Conservation (phyloP, 352 stramenopile species). For the Phytophthora europaea region DNA sequence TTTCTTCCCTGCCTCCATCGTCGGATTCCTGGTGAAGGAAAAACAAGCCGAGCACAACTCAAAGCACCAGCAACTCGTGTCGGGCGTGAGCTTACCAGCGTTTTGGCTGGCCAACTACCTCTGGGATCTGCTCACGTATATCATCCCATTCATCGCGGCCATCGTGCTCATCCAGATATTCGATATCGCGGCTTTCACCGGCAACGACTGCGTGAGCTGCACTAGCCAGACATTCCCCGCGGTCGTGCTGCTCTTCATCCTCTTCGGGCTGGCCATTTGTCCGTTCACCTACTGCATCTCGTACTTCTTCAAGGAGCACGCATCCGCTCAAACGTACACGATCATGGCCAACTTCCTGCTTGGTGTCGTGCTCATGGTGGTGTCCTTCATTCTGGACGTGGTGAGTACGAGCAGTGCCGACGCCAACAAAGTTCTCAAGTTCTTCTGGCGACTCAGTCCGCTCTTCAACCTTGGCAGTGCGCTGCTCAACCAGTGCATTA, state of each 20-base stretch:
- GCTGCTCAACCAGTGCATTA: constrained; percentile 46
- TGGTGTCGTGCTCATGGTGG: constrained; percentile 63
- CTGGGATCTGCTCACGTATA: constrained; percentile 93
- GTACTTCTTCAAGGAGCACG: constrained; percentile 68
- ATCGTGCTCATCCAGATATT: constrained; percentile 65
- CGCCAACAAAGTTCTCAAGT: constrained; percentile 70
- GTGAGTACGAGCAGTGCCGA: constrained; percentile 48
- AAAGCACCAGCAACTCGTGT: constrained; percentile 97
- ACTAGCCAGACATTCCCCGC: constrained; percentile 50
- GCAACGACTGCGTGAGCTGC: constrained; percentile 60
- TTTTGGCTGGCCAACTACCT: constrained; percentile 97
- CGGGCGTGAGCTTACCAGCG: constrained; percentile 90
- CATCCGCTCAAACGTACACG: constrained; percentile 68
- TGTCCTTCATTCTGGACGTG: constrained; percentile 64
- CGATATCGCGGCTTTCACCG: constrained; percentile 56
- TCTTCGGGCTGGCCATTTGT: constrained; percentile 67
- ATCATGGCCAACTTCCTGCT: constrained; percentile 76
- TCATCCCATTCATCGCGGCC: constrained; percentile 62
- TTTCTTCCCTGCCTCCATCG: constrained; percentile 93
- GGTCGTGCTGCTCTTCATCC: constrained; percentile 63
- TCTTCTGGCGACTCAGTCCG: constrained; percentile 79
- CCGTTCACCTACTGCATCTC: constrained; percentile 73
- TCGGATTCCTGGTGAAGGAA: constrained; percentile 96
- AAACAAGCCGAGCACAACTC: constrained; percentile 90
- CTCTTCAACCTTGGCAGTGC: constrained; percentile 57